Evolutionary conservation across 202 grass and related monocot genomes (phyloP).

Genomic region (Schoenoplectus tabernaemontani): DNA sequence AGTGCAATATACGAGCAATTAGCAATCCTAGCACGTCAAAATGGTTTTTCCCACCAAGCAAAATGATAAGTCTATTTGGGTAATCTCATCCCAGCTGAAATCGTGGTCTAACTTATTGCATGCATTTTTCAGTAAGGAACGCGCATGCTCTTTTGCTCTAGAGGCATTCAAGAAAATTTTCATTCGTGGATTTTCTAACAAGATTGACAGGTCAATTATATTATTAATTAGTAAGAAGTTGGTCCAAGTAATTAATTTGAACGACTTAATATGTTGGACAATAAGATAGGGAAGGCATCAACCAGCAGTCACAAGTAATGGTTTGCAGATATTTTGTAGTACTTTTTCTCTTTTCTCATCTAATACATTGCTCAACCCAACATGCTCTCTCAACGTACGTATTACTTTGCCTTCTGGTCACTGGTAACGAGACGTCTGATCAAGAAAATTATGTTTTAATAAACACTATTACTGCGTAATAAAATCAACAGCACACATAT

Average conservation of each 20-base stretch:
- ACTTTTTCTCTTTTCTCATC: not conserved
- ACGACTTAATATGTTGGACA: not conserved
- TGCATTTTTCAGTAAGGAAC: no score
- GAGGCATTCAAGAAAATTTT: no score
- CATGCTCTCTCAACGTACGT: not conserved
- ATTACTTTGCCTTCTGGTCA: not conserved
- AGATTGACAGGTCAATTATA: not conserved
- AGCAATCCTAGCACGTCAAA: no score
- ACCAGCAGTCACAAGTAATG: not conserved
- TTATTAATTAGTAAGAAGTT: not conserved
- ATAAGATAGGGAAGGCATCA: not conserved
- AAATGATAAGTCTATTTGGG: no score
- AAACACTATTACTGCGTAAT: not conserved
- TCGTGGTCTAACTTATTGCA: no score
- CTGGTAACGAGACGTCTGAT: not conserved
- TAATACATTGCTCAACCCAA: not conserved
- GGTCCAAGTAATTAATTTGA: not conserved
- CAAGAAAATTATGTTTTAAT: not conserved
- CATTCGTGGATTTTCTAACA: no score
- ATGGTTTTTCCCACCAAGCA: no score
- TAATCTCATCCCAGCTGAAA: no score
- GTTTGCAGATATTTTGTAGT: not conserved
- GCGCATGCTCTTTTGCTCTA: no score
- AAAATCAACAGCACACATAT: no score
- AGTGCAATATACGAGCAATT: no score